A percentile compares a stretch with the other conserved stretches of the same genome.
Evolutionary conservation across 2,329 filamentous ascomycete species (phyloP).

Genomic region (Epichloe sibirici): DNA sequence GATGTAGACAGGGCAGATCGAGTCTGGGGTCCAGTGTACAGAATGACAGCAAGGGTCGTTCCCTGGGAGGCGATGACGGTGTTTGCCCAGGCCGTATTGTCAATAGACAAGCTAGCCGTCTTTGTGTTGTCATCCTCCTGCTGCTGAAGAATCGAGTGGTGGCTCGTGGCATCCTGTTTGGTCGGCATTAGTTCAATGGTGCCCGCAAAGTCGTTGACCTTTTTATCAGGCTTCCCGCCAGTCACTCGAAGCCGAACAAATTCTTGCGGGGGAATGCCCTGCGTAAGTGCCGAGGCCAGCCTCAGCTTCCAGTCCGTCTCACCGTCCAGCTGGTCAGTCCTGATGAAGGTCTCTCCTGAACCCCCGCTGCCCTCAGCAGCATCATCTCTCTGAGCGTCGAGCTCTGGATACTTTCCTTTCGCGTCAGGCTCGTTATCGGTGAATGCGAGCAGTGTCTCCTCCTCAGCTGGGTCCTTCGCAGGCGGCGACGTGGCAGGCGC

Average conservation of each 20-base stretch:
- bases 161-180: slow-evolving; percentile 34
- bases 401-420: slow-evolving; percentile 24
- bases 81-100: slow-evolving; percentile 98
- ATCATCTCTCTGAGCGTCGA: slow-evolving; percentile 14
- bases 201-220: slow-evolving; percentile 91
- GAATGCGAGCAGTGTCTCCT: slow-evolving; percentile 31
- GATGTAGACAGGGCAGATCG: slow-evolving; percentile 88
- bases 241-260: slow-evolving; percentile 59
- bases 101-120: slow-evolving; percentile 71
- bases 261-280: slow-evolving; percentile 61
- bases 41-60: slow-evolving; percentile 73
- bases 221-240: slow-evolving; percentile 82
- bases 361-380: slow-evolving; percentile 25
- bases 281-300: slow-evolving; percentile 73
- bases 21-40: slow-evolving; percentile 92
- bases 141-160: slow-evolving; percentile 21
- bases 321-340: slow-evolving; percentile 92
- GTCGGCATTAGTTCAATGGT: slow-evolving; percentile 63
- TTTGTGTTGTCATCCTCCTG: slow-evolving; percentile 27
- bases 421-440: slow-evolving; percentile 21
- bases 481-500: slow-evolving; percentile 18
- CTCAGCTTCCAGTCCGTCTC: slow-evolving; percentile 98
- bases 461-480: slow-evolving; percentile 21
- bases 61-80: slow-evolving; percentile 92
- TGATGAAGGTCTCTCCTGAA: slow-evolving; percentile 87